Conservation (phyloP, 2,329 filamentous ascomycete genomes). For the Amphichorda felina region DNA sequence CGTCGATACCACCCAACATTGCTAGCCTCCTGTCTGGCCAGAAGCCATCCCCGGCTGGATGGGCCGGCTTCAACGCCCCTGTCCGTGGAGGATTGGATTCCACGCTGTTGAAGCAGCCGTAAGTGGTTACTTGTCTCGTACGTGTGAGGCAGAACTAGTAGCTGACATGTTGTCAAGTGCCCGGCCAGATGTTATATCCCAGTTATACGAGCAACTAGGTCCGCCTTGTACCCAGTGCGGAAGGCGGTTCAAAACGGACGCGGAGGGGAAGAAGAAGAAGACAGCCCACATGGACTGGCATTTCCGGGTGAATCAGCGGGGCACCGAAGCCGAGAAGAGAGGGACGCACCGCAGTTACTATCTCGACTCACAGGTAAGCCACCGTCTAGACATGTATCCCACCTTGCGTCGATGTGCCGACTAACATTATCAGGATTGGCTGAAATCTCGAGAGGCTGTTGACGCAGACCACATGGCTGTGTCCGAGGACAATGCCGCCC, state of each 20-base stretch:
- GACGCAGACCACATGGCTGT: constrained; percentile 43
- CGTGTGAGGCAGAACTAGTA: background rate
- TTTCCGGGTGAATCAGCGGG: constrained; percentile 83
- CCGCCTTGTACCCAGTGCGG: constrained; percentile 89
- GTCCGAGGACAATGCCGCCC: constrained; percentile 18
- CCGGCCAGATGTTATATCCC: constrained; percentile 60
- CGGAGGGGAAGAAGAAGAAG: constrained; percentile 74
- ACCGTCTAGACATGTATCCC: no score
- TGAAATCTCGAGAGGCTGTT: constrained; percentile 69
- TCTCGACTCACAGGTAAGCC: constrained; percentile 70
- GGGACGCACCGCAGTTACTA: constrained; percentile 93
- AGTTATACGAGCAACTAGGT: constrained; percentile 70
- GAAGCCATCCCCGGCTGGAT: background rate
- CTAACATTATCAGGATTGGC: constrained; percentile 59
- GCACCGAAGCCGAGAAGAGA: constrained; percentile 73
- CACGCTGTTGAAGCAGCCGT: constrained; percentile 60
- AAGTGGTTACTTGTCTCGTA: constrained; percentile 19
- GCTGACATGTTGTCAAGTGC: constrained; percentile 34
- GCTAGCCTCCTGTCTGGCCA: constrained; percentile 20
- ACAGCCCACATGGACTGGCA: constrained; percentile 96
- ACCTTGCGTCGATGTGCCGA: constrained; percentile 2
- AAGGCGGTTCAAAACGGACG: constrained; percentile 67
- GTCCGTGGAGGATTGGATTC: constrained; percentile 12
- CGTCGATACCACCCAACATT: constrained; percentile 19
- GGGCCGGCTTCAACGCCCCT: background rate